Evolutionary conservation across 257 asterid genomes (phyloP).

Genomic region (Capsicum pubescens): DNA sequence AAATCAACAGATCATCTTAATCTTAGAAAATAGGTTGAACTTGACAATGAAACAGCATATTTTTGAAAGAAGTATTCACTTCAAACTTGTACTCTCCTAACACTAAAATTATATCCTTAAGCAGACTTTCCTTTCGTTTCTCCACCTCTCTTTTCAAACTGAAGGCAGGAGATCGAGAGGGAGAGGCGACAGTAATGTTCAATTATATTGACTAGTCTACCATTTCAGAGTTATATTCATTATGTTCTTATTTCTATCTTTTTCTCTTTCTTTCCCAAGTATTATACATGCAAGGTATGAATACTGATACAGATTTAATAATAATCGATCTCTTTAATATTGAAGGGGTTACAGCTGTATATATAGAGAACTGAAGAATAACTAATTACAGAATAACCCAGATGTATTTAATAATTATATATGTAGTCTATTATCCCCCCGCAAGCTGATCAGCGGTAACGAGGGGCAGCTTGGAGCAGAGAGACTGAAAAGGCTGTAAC

Average conservation of each 20-base stretch:
- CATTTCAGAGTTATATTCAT: background rate
- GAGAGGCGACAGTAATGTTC: background rate
- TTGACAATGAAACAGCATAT: background rate
- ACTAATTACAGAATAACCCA: too few species aligned
- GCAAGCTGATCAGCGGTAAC: too few species aligned
- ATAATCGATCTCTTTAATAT: too few species aligned
- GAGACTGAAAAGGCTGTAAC: too few species aligned
- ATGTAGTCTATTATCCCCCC: too few species aligned
- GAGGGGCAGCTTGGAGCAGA: too few species aligned
- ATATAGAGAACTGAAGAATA: too few species aligned
- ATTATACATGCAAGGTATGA: slow-evolving; percentile 9
- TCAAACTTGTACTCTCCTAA: background rate
- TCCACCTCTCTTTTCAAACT: background rate
- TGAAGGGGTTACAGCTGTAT: too few species aligned
- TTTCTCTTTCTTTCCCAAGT: background rate
- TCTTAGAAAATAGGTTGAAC: background rate
- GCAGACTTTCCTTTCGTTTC: background rate
- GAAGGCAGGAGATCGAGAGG: background rate
- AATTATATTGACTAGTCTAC: slow-evolving; percentile 1
- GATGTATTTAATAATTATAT: too few species aligned
- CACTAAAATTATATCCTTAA: background rate
- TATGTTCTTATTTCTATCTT: background rate
- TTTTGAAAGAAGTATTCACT: background rate
- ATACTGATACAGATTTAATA: too few species aligned
- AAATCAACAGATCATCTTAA: background rate